phyloP scores from a whole-genome alignment of 2,329 filamentous ascomycete species.

The Davidsoniella eucalypti region DNA sequence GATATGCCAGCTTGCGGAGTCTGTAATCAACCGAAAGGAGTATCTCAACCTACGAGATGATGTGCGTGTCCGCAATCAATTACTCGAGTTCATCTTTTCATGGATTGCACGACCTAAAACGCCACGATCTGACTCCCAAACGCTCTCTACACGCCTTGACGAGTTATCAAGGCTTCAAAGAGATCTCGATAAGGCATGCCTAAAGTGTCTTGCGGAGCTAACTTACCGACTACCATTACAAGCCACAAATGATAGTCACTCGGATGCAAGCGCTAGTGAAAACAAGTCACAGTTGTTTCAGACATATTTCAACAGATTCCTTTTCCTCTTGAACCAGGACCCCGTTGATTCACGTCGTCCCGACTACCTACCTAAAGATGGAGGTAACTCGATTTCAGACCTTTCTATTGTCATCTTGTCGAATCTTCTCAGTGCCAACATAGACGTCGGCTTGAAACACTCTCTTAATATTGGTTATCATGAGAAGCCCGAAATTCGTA shows the following conservation, averaged over 20 bases:
- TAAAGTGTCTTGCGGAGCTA: conserved; percentile 47
- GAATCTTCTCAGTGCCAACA: conserved; percentile 53
- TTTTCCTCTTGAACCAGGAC: conserved; percentile 47
- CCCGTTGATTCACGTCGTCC: conserved; percentile 14
- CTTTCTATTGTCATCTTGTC: conserved; percentile 51
- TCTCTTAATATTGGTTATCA: conserved; percentile 55
- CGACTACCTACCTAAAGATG: conserved; percentile 28
- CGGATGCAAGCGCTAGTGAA: conserved; percentile 49
- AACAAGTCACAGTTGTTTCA: conserved; percentile 57
- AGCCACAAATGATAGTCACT: conserved; percentile 42
- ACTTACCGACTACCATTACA: conserved; percentile 51
- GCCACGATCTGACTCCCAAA: conserved; percentile 27
- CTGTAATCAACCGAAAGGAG: conserved; percentile 48
- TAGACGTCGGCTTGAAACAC: conserved; percentile 54
- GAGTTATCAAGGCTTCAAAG: conserved; percentile 42
- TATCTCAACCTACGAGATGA: conserved; percentile 52
- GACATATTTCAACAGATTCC: conserved; percentile 53
- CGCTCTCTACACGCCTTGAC: conserved; percentile 32
- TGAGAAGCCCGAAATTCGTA: conserved; percentile 51
- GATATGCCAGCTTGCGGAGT: conserved; percentile 50
- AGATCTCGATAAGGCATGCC: conserved; percentile 49
- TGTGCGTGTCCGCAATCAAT: conserved; percentile 50
- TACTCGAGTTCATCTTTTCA: conserved; percentile 50
- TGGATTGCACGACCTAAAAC: conserved; percentile 50
- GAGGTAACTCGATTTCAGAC: conserved; percentile 39